phyloP scores from a whole-genome alignment of 2,329 filamentous ascomycete species.

The Pyricularia sp. region DNA sequence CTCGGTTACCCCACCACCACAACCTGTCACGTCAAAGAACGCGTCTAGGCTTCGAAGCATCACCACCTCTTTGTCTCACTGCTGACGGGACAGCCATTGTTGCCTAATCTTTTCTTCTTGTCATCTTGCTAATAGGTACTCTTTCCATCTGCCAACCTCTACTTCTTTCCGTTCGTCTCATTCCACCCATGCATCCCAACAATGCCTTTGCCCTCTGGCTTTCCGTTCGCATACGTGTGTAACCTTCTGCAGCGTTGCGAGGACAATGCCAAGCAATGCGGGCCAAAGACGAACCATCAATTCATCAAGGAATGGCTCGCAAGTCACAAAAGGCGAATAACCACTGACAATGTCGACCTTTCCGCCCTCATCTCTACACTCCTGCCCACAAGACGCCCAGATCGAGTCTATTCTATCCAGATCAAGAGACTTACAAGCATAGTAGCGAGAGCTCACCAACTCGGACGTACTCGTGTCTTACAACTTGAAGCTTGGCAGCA shows the following conservation, averaged over 20 bases:
- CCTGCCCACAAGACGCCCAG: slow-evolving; percentile 61
- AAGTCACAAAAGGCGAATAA: slow-evolving; percentile 43
- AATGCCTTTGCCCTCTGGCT: slow-evolving; percentile 19
- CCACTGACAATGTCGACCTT: slow-evolving; percentile 41
- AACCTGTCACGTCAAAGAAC: neutral
- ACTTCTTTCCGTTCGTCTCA: neutral
- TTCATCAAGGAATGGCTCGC: slow-evolving; percentile 55
- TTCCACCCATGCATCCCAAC: neutral
- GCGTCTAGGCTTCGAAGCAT: neutral
- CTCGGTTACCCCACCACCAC: neutral
- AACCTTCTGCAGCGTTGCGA: slow-evolving; percentile 60
- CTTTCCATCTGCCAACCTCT: neutral
- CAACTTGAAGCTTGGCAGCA: slow-evolving; percentile 51
- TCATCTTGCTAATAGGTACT: neutral
- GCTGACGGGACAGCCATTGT: neutral
- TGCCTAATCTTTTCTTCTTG: neutral
- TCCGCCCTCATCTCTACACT: slow-evolving; percentile 61
- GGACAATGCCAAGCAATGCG: slow-evolving; percentile 17
- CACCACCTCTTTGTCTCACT: neutral
- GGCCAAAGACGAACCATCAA: slow-evolving; percentile 17
- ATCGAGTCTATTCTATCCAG: slow-evolving; percentile 65
- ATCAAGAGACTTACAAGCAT: slow-evolving; percentile 47
- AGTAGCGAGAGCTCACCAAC: slow-evolving; percentile 51
- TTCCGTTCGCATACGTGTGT: slow-evolving; percentile 59
- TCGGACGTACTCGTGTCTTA: slow-evolving; percentile 46